These are phyloP conservation scores for Lentinula sp. DNA, from an alignment of 768 basidiomycete species.

Conservation along the genomic window DNA sequence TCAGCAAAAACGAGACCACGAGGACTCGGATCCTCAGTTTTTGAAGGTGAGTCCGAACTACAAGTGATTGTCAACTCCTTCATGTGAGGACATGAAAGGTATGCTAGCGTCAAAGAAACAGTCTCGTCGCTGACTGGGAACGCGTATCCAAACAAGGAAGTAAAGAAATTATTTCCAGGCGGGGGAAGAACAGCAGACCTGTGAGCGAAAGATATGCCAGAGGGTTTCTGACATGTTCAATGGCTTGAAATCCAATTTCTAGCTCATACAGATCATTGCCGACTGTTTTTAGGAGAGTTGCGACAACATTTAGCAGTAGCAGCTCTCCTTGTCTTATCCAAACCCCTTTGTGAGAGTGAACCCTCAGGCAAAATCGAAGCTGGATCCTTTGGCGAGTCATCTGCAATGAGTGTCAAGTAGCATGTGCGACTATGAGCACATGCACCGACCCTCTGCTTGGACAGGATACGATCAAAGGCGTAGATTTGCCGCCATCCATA, in stretches of 20 bases:
- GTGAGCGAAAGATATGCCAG: not conserved
- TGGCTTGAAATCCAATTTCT: not conserved
- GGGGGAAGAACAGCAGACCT: not conserved
- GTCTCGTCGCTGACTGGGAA: not conserved
- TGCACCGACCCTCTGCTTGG: not conserved
- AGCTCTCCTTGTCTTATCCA: not conserved
- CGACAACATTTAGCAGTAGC: not conserved
- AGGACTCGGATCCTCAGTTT: not conserved
- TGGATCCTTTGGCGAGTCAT: not conserved
- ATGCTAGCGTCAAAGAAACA: not conserved
- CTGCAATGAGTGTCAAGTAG: slow-evolving; percentile 2
- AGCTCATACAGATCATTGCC: not conserved
- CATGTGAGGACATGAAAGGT: not conserved
- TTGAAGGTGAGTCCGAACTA: not conserved
- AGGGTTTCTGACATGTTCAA: not conserved
- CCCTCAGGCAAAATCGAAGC: not conserved
- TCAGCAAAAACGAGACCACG: not conserved
- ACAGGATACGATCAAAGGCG: not conserved
- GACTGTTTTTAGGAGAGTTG: not conserved
- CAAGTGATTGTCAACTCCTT: not conserved
- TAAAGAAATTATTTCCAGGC: not conserved
- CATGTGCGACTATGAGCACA: not conserved
- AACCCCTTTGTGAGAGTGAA: not conserved
- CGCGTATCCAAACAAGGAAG: not conserved
- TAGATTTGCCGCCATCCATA: not conserved